Evolutionary conservation across 768 basidiomycete species (phyloP).

Genomic region (Tylopilus cervinicoccineus): DNA sequence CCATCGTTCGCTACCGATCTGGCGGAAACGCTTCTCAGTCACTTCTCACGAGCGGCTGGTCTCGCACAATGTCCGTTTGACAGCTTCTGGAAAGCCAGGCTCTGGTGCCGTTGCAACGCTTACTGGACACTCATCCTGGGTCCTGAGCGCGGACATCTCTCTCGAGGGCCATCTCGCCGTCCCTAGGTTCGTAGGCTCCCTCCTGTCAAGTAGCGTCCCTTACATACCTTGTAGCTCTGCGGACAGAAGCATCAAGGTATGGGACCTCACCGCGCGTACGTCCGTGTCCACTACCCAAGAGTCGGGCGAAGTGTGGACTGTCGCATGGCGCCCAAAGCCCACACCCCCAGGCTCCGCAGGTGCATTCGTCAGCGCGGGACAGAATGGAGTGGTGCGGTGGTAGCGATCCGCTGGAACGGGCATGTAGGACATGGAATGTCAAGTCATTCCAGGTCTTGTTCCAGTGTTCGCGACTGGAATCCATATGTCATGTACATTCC

Average conservation of each 20-base stretch:
- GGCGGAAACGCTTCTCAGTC: slow-evolving; percentile 44
- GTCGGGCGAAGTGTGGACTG: slow-evolving; percentile 78
- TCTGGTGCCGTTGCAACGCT: slow-evolving; percentile 81
- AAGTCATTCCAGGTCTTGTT: neutral
- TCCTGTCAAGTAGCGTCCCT: neutral
- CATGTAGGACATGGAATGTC: slow-evolving; percentile 1
- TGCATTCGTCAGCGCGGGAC: slow-evolving; percentile 67
- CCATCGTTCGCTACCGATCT: neutral
- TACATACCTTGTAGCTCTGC: slow-evolving; percentile 52
- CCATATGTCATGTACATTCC: slow-evolving; percentile 1
- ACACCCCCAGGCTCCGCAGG: slow-evolving; percentile 52
- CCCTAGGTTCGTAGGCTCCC: slow-evolving; percentile 66
- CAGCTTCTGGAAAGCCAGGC: slow-evolving; percentile 53
- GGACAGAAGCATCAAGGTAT: slow-evolving; percentile 82
- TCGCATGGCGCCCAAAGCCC: slow-evolving; percentile 71
- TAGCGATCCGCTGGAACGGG: slow-evolving; percentile 68
- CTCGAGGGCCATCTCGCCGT: slow-evolving; percentile 76
- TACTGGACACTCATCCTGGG: slow-evolving; percentile 89
- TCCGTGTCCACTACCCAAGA: slow-evolving; percentile 78
- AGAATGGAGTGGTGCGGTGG: slow-evolving; percentile 73
- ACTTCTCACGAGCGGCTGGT: slow-evolving; percentile 85
- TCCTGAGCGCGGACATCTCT: slow-evolving; percentile 76
- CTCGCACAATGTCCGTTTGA: slow-evolving; percentile 82
- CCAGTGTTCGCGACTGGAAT: neutral
- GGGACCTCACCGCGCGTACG: slow-evolving; percentile 74